Base-by-base conservation (phyloP, 1,284 basidiomycete species). In the Rhodotorula sp. region DNA sequence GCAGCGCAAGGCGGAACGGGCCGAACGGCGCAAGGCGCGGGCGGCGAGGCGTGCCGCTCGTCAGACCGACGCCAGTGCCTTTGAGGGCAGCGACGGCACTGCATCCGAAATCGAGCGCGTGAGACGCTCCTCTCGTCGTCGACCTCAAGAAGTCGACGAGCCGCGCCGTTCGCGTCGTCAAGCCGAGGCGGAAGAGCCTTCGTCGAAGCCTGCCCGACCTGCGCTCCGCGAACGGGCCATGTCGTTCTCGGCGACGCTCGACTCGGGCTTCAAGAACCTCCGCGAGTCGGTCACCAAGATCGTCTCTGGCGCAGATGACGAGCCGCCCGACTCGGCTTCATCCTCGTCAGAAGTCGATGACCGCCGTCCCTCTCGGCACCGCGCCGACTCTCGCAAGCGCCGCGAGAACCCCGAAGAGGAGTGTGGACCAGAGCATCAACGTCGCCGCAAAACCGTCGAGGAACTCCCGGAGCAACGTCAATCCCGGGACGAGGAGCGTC, bases 281-380 rank as follows among this genome's bases (percentile, higher is more conserved):
- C 69, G 72, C 58, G 60, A 71, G 0, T 66, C 69, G 54, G 72
- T 71, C 52, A 59, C 23, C 54, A 69, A 67, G 59, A 67, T 67
- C 29, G 61, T 73, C 4, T 57, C 71, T 0, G 31, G 57, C 1
- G 57, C 64, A 1, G n/a, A n/a, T 1, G 67, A n/a, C 0, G 67
- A 60, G 46, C 18, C 52, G 31, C 26, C 15, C 1, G 57, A 62
- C 3, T 18, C 26, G 34, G n/a, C 62, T 3, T 20, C 31, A 20
- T 15, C 48, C 6, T 3, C 23, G 26, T 29, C 54, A 12, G 29
- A 46, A 26, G 64, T 21, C 21, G 62, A 23, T 3, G 48, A 31
- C 14, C 56, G 46, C 56, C 48, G 31, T 3, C 18, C 23, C 12
- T 23, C 49, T 1, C 34, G 64, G 29, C 18, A n/a, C 2, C 29